phyloP scores from a whole-genome alignment of 2,329 filamentous ascomycete species.

The Beauveria scarabaeidicola region DNA sequence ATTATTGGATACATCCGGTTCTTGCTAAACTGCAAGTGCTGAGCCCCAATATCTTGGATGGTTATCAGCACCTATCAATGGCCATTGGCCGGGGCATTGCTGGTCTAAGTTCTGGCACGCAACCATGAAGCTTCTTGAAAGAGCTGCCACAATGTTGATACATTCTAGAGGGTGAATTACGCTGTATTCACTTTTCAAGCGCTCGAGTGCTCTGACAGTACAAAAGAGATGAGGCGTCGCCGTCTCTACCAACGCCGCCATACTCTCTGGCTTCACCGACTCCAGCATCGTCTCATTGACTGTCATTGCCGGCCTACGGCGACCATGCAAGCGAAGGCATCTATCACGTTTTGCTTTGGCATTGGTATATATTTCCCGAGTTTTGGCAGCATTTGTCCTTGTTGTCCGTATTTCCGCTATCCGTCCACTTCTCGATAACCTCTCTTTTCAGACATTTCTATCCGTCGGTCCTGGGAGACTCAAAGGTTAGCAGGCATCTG shows the following conservation, averaged over 20 bases:
- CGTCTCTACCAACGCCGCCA: constrained; percentile 35
- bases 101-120: constrained; percentile 31
- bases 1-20: constrained; percentile 23
- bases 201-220: constrained; percentile 21
- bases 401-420: not conserved
- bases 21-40: constrained; percentile 18
- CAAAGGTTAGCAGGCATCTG: not conserved
- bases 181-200: constrained; percentile 20
- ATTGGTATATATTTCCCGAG: constrained; percentile 14
- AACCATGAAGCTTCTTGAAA: not conserved
- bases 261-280: constrained; percentile 27
- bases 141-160: not conserved
- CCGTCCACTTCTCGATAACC: not conserved
- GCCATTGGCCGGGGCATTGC: constrained; percentile 37
- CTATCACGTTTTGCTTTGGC: constrained; percentile 31
- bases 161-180: constrained; percentile 19
- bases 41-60: not conserved
- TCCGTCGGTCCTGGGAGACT: not conserved
- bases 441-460: not conserved
- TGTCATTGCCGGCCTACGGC: constrained; percentile 29
- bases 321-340: constrained; percentile 28
- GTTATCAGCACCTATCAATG: constrained; percentile 18
- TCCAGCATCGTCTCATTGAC: constrained; percentile 35
- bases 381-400: not conserved
- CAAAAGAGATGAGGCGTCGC: constrained; percentile 18